Evolutionary conservation across 352 stramenopile species (phyloP).

Genomic region (Pythium phragmiticola): DNA sequence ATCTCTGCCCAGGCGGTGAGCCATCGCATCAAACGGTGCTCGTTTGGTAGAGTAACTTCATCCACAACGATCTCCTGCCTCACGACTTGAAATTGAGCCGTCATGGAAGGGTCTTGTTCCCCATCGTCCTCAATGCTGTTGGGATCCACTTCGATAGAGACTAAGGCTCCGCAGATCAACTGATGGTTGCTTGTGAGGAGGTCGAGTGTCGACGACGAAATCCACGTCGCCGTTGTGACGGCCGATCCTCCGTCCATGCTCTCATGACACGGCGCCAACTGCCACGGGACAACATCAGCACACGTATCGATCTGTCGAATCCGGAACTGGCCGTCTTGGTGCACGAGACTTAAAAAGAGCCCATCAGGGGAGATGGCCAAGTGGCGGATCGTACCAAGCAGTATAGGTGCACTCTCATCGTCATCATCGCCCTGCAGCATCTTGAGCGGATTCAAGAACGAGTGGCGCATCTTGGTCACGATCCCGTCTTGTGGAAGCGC

Average conservation of each 20-base stretch:
- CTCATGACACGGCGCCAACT: constrained; percentile 26
- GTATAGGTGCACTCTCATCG: constrained; percentile 1
- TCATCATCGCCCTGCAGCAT: constrained; percentile 15
- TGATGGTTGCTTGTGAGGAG: constrained; percentile 9
- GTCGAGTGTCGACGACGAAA: constrained; percentile 3
- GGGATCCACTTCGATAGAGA: constrained; percentile 1
- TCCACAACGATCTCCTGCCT: neutral
- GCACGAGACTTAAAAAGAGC: constrained; percentile 54
- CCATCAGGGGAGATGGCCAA: constrained; percentile 49
- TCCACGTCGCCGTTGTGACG: constrained; percentile 23
- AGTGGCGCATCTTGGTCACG: constrained; percentile 19
- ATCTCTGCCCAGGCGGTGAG: neutral
- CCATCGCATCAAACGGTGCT: neutral
- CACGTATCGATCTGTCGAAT: constrained; percentile 68
- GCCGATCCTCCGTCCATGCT: neutral
- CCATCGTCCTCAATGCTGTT: neutral
- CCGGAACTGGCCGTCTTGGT: constrained; percentile 38
- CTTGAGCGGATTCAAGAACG: constrained; percentile 27
- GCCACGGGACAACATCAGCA: constrained; percentile 55
- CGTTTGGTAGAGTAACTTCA: neutral
- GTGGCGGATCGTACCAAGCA: constrained; percentile 14
- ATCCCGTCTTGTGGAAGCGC: neutral
- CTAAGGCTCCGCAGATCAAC: constrained; percentile 7
- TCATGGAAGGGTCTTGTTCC: neutral
- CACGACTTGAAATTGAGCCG: constrained; percentile 1